Conservation (phyloP, 805 yeast genomes). For the Lachancea thermotolerans region DNA sequence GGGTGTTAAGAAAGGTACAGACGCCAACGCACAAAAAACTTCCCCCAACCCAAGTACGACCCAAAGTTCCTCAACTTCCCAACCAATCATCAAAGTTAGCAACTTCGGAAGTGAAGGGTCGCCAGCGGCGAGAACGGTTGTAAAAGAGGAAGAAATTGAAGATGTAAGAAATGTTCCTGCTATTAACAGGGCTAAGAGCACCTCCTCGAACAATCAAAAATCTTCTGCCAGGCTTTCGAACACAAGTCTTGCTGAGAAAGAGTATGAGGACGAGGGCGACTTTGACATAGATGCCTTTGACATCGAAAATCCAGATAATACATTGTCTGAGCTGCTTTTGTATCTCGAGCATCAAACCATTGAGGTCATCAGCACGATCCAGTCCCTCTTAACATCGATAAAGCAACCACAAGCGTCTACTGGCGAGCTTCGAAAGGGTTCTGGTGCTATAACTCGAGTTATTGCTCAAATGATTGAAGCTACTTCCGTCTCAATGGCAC, state of each 20-base stretch:
- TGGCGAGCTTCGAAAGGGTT: constrained; percentile 64
- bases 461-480: constrained; percentile 87
- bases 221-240: too few species aligned
- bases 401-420: constrained; percentile 71
- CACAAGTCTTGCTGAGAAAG: neutral
- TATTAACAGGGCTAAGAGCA: too few species aligned
- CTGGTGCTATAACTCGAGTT: constrained; percentile 69
- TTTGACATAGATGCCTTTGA: constrained; percentile 73
- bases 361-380: constrained; percentile 84
- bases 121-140: neutral
- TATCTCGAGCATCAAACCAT: constrained; percentile 92
- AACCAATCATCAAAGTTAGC: neutral
- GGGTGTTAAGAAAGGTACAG: too few species aligned
- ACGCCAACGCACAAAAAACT: too few species aligned
- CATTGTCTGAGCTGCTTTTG: constrained; percentile 71
- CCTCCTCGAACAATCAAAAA: too few species aligned
- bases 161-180: too few species aligned
- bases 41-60: too few species aligned
- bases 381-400: constrained; percentile 67
- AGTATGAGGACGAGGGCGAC: constrained; percentile 26
- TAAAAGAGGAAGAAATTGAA: neutral
- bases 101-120: neutral
- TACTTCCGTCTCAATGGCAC: constrained; percentile 80
- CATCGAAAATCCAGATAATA: constrained; percentile 81
- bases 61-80: neutral